Evolutionary conservation across 106 monocot genomes (phyloP).

Genomic region (Allium fistulosum): DNA sequence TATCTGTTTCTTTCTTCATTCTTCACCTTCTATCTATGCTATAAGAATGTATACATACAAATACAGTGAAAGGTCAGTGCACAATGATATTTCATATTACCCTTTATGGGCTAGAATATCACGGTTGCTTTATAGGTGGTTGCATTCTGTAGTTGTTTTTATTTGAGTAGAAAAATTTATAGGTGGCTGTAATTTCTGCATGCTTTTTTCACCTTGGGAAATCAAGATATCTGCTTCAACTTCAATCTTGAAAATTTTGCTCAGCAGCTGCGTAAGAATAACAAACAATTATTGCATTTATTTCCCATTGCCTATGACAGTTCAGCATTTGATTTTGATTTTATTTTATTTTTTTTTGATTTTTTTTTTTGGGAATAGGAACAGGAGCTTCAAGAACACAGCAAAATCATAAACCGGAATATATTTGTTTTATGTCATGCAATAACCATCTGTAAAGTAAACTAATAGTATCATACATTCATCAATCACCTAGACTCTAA

Average conservation of each 20-base stretch:
- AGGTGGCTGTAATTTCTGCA: background rate
- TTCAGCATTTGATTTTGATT: background rate
- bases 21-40: no score
- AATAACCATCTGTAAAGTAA: no score
- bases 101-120: background rate
- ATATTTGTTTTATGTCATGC: no score
- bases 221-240: slow-evolving; percentile 4
- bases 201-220: slow-evolving; percentile 7
- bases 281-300: slow-evolving; percentile 8
- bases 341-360: no score
- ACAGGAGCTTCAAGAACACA: background rate
- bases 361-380: background rate
- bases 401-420: no score
- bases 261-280: slow-evolving; percentile 8
- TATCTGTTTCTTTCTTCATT: slow-evolving; percentile 3
- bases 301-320: no score
- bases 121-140: background rate
- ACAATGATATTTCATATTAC: background rate
- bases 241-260: slow-evolving; percentile 4
- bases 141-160: background rate
- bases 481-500: no score
- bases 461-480: no score
- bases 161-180: background rate
- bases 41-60: background rate
- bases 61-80: slow-evolving; percentile 5